Evolutionary conservation across 805 yeast species (phyloP).

Genomic region (Wickerhamiella brachini): DNA sequence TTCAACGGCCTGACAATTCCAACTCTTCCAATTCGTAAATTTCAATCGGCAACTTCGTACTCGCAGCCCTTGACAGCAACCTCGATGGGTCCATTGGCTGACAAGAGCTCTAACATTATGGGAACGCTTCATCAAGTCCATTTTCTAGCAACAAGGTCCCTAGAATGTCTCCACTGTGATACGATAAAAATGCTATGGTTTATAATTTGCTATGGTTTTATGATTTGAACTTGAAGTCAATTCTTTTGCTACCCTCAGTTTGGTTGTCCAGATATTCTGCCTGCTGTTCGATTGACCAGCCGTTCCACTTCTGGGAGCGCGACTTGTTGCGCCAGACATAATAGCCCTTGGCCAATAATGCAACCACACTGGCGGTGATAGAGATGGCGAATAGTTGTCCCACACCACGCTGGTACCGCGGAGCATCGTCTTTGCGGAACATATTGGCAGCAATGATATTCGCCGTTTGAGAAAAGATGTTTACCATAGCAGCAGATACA

Average conservation of each 20-base stretch:
- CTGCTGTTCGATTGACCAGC: slow-evolving; percentile 36
- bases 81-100: too few relatives aligned
- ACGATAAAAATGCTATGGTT: too few relatives aligned
- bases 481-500: slow-evolving; percentile 50
- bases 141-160: too few relatives aligned
- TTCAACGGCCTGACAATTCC: too few relatives aligned
- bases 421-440: slow-evolving; percentile 43
- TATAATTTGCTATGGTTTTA: too few relatives aligned
- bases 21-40: too few relatives aligned
- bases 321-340: slow-evolving; percentile 22
- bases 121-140: too few relatives aligned
- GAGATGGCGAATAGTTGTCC: slow-evolving; percentile 17
- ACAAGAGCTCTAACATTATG: too few relatives aligned
- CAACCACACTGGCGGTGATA: slow-evolving; percentile 11
- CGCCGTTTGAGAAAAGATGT: slow-evolving; percentile 50
- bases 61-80: too few relatives aligned
- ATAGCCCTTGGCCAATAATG: slow-evolving; percentile 21
- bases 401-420: slow-evolving; percentile 48
- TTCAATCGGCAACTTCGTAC: too few relatives aligned
- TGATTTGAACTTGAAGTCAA: slow-evolving; percentile 33
- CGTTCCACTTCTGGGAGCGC: slow-evolving; percentile 38
- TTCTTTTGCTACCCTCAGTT: slow-evolving; percentile 44
- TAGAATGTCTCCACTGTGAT: too few relatives aligned
- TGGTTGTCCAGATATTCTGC: slow-evolving; percentile 33
- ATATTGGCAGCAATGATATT: slow-evolving; percentile 41